These are phyloP conservation scores for Odontarrhena argentea DNA, from an alignment of 345 rosid genomes.

Conservation along the genomic window DNA sequence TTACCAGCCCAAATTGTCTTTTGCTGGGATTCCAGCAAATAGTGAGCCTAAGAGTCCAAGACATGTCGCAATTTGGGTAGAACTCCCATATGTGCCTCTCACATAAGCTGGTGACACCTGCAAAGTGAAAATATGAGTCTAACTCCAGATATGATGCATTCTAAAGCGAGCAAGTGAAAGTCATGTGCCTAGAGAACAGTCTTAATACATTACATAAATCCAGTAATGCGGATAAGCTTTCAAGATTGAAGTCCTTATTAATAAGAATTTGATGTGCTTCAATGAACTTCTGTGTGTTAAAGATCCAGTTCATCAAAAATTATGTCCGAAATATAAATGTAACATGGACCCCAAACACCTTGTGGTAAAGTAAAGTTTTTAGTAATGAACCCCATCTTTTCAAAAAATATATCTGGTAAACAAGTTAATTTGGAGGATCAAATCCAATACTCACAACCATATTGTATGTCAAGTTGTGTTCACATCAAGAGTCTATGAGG, in stretches of 20 bases:
- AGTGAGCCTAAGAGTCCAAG: slow-evolving; percentile 78
- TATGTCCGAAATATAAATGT: slow-evolving; percentile 11
- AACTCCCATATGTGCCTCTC: slow-evolving; percentile 91
- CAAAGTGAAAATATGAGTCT: slow-evolving; percentile 25
- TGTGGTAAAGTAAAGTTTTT: neutral
- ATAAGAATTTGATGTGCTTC: neutral
- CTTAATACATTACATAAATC: slow-evolving; percentile 17
- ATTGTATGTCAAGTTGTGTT: slow-evolving; percentile 11
- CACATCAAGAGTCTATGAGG: slow-evolving; percentile 23
- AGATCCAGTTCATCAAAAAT: slow-evolving; percentile 4
- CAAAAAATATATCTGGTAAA: neutral
- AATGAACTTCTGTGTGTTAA: slow-evolving; percentile 3
- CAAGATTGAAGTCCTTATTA: slow-evolving; percentile 1
- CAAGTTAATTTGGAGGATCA: neutral
- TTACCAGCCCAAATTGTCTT: slow-evolving; percentile 75
- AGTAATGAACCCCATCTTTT: neutral
- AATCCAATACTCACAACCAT: neutral
- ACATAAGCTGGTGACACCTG: slow-evolving; percentile 92
- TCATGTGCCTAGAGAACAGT: slow-evolving; percentile 14
- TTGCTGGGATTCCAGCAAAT: slow-evolving; percentile 77
- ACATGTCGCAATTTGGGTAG: slow-evolving; percentile 79
- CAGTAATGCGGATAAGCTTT: slow-evolving; percentile 21
- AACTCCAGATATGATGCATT: slow-evolving; percentile 7
- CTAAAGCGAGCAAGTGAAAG: slow-evolving; percentile 11
- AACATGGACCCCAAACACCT: slow-evolving; percentile 8